phyloP scores from a whole-genome alignment of 208 protist genomes.

The Leishmania lainsoni region DNA sequence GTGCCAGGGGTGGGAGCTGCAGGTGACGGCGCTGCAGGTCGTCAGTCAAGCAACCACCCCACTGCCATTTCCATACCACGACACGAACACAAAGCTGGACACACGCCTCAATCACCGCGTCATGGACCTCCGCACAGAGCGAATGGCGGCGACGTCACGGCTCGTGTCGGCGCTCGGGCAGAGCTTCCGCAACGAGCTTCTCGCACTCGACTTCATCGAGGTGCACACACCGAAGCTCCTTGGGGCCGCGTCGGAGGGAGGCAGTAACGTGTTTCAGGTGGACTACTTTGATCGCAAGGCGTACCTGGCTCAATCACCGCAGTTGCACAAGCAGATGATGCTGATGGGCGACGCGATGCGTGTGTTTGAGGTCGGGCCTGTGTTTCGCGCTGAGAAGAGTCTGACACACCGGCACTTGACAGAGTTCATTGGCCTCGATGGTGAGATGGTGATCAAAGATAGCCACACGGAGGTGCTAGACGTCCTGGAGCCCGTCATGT shows the following conservation, averaged over 20 bases:
- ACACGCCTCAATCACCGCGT: constrained; percentile 96
- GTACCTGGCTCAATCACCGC: constrained; percentile 98
- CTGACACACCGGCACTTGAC: constrained; percentile 99
- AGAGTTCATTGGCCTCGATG: constrained; percentile 99
- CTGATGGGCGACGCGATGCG: constrained; percentile 94
- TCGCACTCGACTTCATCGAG: constrained; percentile 93
- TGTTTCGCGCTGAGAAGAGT: constrained; percentile 99
- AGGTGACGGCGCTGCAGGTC: constrained; percentile 47
- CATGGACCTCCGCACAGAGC: constrained; percentile 96
- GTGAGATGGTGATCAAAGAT: constrained; percentile 98
- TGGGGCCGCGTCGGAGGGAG: constrained; percentile 91
- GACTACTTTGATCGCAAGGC: constrained; percentile 82
- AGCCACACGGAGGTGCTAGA: constrained; percentile 98
- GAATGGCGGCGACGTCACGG: constrained; percentile 93
- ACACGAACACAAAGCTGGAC: constrained; percentile 86
- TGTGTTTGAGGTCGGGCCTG: constrained; percentile 95
- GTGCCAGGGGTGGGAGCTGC: constrained; percentile 63
- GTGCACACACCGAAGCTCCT: constrained; percentile 99
- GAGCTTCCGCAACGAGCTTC: constrained; percentile 91
- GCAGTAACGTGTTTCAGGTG: constrained; percentile 77
- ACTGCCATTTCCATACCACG: constrained; percentile 89
- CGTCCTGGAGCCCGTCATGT: constrained; percentile 93
- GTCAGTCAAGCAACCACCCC: constrained; percentile 51
- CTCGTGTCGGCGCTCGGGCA: constrained; percentile 84
- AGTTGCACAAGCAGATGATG: constrained; percentile 99